phyloP scores from a whole-genome alignment of 1,284 basidiomycete species.

The Malassezia yamatoensis region DNA sequence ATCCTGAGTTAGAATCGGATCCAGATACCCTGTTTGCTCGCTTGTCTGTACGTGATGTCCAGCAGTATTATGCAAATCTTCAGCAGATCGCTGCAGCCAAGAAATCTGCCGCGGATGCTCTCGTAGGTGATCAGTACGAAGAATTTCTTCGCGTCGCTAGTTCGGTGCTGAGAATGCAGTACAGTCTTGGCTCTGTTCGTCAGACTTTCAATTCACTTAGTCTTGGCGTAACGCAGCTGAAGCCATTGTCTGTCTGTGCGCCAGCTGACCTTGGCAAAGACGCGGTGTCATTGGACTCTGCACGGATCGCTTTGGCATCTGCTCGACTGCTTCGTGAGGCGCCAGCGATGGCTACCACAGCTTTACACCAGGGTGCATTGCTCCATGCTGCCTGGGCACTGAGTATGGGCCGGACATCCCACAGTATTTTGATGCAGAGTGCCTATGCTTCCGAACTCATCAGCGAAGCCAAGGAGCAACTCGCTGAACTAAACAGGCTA shows the following conservation, averaged over 20 bases:
- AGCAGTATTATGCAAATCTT: conserved; percentile 19
- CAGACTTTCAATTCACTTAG: conserved; percentile 18
- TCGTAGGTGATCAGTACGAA: conserved; percentile 33
- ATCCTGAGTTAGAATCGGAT: conserved; percentile 19
- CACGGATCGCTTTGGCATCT: background rate
- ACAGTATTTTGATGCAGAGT: too few relatives aligned
- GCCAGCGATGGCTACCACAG: background rate
- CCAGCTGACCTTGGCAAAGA: background rate
- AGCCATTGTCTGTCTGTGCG: background rate
- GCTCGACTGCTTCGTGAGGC: conserved; percentile 9
- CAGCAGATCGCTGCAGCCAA: conserved; percentile 19
- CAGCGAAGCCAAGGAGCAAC: too few relatives aligned
- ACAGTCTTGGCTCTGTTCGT: conserved; percentile 22
- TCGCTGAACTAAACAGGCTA: too few relatives aligned
- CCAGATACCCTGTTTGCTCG: conserved; percentile 26
- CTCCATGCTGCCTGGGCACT: conserved; percentile 7
- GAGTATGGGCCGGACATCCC: background rate
- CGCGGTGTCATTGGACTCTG: background rate
- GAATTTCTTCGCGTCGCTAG: conserved; percentile 34
- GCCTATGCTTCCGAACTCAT: too few relatives aligned
- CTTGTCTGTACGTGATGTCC: conserved; percentile 23
- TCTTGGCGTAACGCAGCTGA: background rate
- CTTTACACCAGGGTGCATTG: conserved; percentile 2
- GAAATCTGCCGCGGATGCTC: conserved; percentile 23
- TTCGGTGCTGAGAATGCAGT: conserved; percentile 34